Conservation (phyloP, 2,329 filamentous ascomycete species). For the Aspergillus brasiliensis region DNA sequence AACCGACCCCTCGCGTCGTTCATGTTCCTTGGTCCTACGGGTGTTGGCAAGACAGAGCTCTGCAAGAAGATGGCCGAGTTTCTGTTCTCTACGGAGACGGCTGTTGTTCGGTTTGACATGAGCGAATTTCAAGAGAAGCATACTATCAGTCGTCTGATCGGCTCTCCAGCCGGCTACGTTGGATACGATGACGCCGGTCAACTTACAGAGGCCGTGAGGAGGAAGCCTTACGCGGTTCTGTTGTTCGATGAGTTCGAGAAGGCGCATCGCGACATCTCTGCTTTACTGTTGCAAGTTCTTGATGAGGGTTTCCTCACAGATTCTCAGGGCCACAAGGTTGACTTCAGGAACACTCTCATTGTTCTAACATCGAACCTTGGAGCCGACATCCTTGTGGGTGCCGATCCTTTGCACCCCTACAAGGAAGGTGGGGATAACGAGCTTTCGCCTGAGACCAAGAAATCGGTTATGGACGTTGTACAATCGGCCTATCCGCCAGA, state of each 20-base stretch:
- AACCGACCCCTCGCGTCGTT: conserved; percentile 91
- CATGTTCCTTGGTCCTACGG: conserved; percentile 96
- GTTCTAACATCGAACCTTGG: conserved; percentile 95
- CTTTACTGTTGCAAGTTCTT: conserved; percentile 86
- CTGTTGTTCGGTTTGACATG: conserved; percentile 96
- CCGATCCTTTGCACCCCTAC: conserved; percentile 66
- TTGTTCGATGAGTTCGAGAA: conserved; percentile 98
- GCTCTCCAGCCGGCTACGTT: conserved; percentile 89
- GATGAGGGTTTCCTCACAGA: conserved; percentile 97
- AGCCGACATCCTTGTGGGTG: conserved; percentile 83
- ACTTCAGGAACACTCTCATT: conserved; percentile 95
- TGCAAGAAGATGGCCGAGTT: conserved; percentile 95
- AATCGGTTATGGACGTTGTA: conserved; percentile 87
- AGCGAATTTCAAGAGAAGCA: conserved; percentile 97
- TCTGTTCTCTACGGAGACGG: conserved; percentile 87
- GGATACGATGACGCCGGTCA: conserved; percentile 97
- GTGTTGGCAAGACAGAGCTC: conserved; percentile 94
- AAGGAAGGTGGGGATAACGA: conserved; percentile 65
- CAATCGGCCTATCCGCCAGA: conserved; percentile 76
- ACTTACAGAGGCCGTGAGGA: conserved; percentile 88
- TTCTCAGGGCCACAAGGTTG: conserved; percentile 92
- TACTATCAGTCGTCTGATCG: conserved; percentile 89
- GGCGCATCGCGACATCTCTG: conserved; percentile 91
- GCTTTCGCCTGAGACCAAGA: conserved; percentile 71
- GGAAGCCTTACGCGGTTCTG: conserved; percentile 93